A percentile compares a stretch with the other conserved stretches of the same genome.
Evolutionary conservation across 164 flowering plant species (phyloP).

Genomic region (Cinnamomum chago): DNA sequence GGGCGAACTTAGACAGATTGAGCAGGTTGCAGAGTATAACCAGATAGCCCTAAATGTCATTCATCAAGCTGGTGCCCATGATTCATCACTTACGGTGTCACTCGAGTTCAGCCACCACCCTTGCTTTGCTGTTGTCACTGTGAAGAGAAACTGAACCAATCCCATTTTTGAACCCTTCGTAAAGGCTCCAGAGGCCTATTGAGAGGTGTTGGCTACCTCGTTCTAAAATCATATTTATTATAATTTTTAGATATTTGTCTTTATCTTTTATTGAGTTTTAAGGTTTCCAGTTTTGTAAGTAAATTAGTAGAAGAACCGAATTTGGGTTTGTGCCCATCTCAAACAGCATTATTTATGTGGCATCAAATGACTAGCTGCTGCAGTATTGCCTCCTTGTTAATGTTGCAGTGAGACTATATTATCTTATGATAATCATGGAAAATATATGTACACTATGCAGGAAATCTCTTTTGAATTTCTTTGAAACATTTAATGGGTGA

Average conservation of each 20-base stretch:
- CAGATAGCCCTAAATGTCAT: conserved; percentile 72
- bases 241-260: too few species aligned
- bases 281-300: not conserved
- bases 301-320: too few species aligned
- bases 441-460: not conserved
- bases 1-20: conserved; percentile 70
- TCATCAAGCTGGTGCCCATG: conserved; percentile 50
- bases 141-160: conserved; percentile 63
- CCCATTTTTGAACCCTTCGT: conserved; percentile 1
- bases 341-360: not conserved
- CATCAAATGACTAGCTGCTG: not conserved
- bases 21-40: conserved; percentile 93
- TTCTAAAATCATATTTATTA: too few species aligned
- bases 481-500: not conserved
- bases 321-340: too few species aligned
- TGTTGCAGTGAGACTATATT: not conserved
- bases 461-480: not conserved
- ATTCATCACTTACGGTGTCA: conserved; percentile 70
- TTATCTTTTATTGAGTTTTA: not conserved
- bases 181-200: not conserved
- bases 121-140: conserved; percentile 70
- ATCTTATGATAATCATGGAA: not conserved
- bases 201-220: not conserved
- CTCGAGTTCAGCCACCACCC: conserved; percentile 87
- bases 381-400: not conserved